A percentile compares a stretch with the other conserved stretches of the same genome.
Evolutionary conservation across 2,329 filamentous ascomycete genomes (phyloP).

Genomic region (Aspergillus pseudonomiae): DNA sequence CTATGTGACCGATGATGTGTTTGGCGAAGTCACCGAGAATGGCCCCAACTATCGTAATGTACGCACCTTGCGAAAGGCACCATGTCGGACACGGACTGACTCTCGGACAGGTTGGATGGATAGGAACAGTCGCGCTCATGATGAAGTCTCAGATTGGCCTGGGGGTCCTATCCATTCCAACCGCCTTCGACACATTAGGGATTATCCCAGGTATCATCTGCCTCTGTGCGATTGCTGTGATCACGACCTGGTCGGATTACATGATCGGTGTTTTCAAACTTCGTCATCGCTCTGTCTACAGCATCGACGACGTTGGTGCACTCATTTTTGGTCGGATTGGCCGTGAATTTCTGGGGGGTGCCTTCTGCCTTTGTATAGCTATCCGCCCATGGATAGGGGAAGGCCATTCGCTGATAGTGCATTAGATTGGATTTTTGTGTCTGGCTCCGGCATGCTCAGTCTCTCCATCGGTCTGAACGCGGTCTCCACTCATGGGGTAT

Average conservation of each 20-base stretch:
- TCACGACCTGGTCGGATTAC: constrained; percentile 55
- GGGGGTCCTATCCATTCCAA: constrained; percentile 52
- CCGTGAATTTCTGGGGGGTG: constrained; percentile 48
- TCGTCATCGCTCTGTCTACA: constrained; percentile 58
- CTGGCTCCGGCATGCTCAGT: constrained; percentile 48
- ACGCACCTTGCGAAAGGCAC: not conserved
- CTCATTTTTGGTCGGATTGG: constrained; percentile 59
- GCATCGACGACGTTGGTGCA: constrained; percentile 59
- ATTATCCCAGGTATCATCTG: constrained; percentile 52
- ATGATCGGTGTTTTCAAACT: constrained; percentile 56
- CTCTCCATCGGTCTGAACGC: constrained; percentile 47
- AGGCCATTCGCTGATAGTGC: not conserved
- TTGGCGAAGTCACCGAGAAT: constrained; percentile 38
- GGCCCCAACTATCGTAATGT: constrained; percentile 39
- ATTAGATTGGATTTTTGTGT: constrained; percentile 39
- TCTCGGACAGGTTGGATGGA: constrained; percentile 43
- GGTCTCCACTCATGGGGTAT: constrained; percentile 41
- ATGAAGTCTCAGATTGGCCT: constrained; percentile 51
- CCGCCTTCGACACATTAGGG: constrained; percentile 49
- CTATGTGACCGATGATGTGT: constrained; percentile 33
- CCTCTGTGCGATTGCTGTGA: constrained; percentile 43
- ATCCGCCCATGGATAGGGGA: not conserved
- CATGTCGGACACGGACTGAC: not conserved
- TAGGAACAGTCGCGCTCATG: constrained; percentile 49
- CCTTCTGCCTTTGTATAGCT: constrained; percentile 22